Percentiles rank a stretch among this genome's conserved stretches.
Evolutionary conservation across 1,284 basidiomycete species (phyloP).

Genomic region (Lignosus rhinocerotis): DNA sequence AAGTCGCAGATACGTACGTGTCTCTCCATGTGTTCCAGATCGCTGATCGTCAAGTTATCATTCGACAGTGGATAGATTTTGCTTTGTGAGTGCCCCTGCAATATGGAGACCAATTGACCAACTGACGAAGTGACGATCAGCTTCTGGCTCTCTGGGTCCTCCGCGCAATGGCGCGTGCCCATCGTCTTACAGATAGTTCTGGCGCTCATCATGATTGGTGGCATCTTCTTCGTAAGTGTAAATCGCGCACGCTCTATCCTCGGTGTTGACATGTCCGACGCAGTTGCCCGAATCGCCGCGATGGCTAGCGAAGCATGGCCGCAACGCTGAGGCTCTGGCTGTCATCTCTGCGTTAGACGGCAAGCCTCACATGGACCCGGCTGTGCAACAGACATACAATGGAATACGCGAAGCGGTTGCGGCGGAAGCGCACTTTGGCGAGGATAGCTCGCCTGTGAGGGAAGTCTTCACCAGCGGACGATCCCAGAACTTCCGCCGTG

Average conservation of each 20-base stretch:
- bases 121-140: slow-evolving; percentile 32
- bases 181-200: slow-evolving; percentile 68
- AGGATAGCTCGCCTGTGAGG: slow-evolving; percentile 37
- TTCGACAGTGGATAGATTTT: slow-evolving; percentile 59
- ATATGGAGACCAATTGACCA: neutral
- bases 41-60: neutral
- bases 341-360: slow-evolving; percentile 66
- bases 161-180: slow-evolving; percentile 71
- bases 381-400: slow-evolving; percentile 54
- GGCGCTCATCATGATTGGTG: slow-evolving; percentile 58
- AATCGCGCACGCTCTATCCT: neutral
- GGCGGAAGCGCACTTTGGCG: slow-evolving; percentile 23
- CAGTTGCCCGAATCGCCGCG: slow-evolving; percentile 73
- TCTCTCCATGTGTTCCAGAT: slow-evolving; percentile 4
- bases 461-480: slow-evolving; percentile 63
- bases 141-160: slow-evolving; percentile 51
- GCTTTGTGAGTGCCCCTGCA: slow-evolving; percentile 42
- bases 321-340: slow-evolving; percentile 59
- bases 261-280: neutral
- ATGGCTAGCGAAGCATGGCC: slow-evolving; percentile 66
- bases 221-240: slow-evolving; percentile 52
- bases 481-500: slow-evolving; percentile 65
- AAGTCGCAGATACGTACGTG: slow-evolving; percentile 34
- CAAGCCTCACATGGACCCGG: slow-evolving; percentile 49
- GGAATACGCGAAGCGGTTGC: slow-evolving; percentile 55